phyloP scores from a whole-genome alignment of 1,284 basidiomycete genomes.

The Puccinia sorghi region DNA sequence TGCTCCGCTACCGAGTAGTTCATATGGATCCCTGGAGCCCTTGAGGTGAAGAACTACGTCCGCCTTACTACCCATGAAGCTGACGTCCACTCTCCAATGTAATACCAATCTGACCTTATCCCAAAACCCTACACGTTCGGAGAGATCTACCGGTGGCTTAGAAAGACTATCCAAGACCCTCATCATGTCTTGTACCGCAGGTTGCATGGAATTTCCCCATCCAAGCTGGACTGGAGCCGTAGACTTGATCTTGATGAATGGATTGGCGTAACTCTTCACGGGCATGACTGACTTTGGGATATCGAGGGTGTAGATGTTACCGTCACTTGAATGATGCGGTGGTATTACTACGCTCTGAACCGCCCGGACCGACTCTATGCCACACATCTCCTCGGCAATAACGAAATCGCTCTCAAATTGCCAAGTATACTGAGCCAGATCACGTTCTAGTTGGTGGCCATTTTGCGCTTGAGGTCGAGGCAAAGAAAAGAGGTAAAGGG shows the following conservation, averaged over 20 bases:
- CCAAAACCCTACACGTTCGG: slow-evolving; percentile 88
- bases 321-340: slow-evolving; percentile 53
- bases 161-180: slow-evolving; percentile 79
- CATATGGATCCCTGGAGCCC: slow-evolving; percentile 80
- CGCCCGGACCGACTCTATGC: slow-evolving; percentile 68
- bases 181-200: slow-evolving; percentile 83
- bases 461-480: slow-evolving; percentile 54
- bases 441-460: slow-evolving; percentile 34
- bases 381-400: slow-evolving; percentile 77
- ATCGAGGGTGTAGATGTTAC: slow-evolving; percentile 64
- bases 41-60: slow-evolving; percentile 52
- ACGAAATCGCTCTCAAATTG: slow-evolving; percentile 78
- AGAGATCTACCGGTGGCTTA: slow-evolving; percentile 79
- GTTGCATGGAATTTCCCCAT: slow-evolving; percentile 87
- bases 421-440: slow-evolving; percentile 60
- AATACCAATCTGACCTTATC: slow-evolving; percentile 83
- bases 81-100: slow-evolving; percentile 76
- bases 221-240: slow-evolving; percentile 69
- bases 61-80: slow-evolving; percentile 65
- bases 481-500: slow-evolving; percentile 62
- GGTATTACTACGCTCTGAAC: slow-evolving; percentile 69
- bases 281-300: slow-evolving; percentile 94
- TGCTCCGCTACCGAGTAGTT: slow-evolving; percentile 72
- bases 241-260: slow-evolving; percentile 68
- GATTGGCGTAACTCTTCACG: slow-evolving; percentile 82